Conservation (phyloP, 2,329 filamentous ascomycete species). For the Tolypocladium amazonense region DNA sequence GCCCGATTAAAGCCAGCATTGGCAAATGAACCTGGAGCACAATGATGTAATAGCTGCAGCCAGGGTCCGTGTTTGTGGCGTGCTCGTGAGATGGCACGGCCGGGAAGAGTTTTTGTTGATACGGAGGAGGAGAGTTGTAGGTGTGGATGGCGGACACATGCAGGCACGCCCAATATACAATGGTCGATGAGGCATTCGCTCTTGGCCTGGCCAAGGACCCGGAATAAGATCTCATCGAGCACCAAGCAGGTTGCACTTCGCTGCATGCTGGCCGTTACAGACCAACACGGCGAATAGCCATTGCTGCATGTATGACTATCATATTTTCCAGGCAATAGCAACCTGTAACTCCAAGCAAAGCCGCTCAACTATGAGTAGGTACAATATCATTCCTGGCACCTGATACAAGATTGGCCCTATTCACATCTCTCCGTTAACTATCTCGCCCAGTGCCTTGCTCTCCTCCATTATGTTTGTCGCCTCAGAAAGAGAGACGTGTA, state of each 20-base stretch:
- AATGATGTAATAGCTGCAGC: background rate
- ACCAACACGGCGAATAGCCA: background rate
- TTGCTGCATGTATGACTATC: background rate
- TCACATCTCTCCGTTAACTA: constrained; percentile 51
- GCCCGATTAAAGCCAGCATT: background rate
- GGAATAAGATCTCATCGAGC: too few relatives aligned
- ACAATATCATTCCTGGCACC: background rate
- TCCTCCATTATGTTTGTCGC: constrained; percentile 50
- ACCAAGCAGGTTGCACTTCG: too few relatives aligned
- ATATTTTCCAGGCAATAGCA: background rate
- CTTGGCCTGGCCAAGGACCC: too few relatives aligned
- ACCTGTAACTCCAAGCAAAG: background rate
- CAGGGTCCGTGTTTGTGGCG: background rate
- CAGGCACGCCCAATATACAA: too few relatives aligned
- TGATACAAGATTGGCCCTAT: background rate
- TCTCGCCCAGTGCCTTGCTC: constrained; percentile 55
- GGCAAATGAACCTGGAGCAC: background rate
- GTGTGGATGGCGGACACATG: too few relatives aligned
- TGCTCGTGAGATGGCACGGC: too few relatives aligned
- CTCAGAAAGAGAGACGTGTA: constrained; percentile 29
- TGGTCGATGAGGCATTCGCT: too few relatives aligned
- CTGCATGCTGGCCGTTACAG: background rate
- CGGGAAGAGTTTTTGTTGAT: background rate
- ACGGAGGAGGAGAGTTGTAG: background rate
- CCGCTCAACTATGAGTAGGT: background rate